Evolutionary conservation across 331 rosid genomes (phyloP).

Genomic region (Quercus tomentella): DNA sequence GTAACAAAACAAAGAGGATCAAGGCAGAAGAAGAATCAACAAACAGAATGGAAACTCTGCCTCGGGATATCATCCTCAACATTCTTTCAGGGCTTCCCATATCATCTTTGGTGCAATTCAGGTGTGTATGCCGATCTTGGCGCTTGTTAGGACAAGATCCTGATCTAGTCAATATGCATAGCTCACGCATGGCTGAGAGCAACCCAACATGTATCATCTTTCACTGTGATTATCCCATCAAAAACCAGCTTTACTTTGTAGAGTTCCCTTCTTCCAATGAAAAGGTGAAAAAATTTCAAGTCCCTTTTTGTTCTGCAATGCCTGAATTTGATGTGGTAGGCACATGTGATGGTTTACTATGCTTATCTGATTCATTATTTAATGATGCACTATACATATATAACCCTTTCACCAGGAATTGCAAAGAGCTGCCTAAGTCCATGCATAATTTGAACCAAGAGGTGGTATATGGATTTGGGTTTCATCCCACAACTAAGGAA

Average conservation of each 20-base stretch:
- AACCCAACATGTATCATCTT: slow-evolving; percentile 30
- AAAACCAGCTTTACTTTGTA: slow-evolving; percentile 28
- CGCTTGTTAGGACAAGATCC: slow-evolving; percentile 13
- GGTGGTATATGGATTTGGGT: slow-evolving; percentile 30
- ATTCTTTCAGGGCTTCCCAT: slow-evolving; percentile 30
- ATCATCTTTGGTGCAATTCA: slow-evolving; percentile 31
- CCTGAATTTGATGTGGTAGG: slow-evolving; percentile 36
- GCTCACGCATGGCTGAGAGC: background rate
- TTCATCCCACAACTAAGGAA: slow-evolving; percentile 17
- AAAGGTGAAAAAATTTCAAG: slow-evolving; percentile 14
- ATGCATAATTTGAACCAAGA: slow-evolving; percentile 7
- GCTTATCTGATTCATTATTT: slow-evolving; percentile 27
- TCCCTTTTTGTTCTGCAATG: slow-evolving; percentile 25
- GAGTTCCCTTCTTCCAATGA: slow-evolving; percentile 10
- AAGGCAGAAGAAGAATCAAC: background rate
- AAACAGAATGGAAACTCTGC: slow-evolving; percentile 19
- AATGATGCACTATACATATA: slow-evolving; percentile 27
- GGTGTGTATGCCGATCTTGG: slow-evolving; percentile 31
- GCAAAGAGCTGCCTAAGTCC: slow-evolving; percentile 23
- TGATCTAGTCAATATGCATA: background rate
- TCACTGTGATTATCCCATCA: slow-evolving; percentile 39
- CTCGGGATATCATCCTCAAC: slow-evolving; percentile 8
- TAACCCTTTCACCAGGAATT: slow-evolving; percentile 31
- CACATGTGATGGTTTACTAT: slow-evolving; percentile 38
- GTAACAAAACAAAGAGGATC: slow-evolving; percentile 10